These are phyloP conservation scores for Bipolaris cookei DNA, from an alignment of 2,329 filamentous ascomycete genomes.

Conservation along the genomic window DNA sequence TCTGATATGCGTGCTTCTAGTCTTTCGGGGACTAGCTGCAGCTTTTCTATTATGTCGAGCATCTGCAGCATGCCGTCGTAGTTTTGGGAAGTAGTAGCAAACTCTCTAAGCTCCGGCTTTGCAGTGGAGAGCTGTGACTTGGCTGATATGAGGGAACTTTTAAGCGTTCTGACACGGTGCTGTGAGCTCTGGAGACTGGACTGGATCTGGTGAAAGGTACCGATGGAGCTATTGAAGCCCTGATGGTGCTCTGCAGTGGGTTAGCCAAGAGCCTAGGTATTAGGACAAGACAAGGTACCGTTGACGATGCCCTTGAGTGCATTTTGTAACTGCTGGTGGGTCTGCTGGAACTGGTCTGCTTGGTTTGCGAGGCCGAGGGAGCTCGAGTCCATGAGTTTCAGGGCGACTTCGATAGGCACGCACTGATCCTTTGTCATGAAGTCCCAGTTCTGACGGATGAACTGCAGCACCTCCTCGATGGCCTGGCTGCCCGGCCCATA, in stretches of 20 bases:
- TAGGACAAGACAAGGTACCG: conserved; percentile 42
- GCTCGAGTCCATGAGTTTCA: conserved; percentile 92
- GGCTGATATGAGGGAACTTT: conserved; percentile 79
- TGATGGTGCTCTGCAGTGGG: conserved; percentile 80
- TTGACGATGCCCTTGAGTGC: conserved; percentile 95
- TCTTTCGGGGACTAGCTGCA: conserved; percentile 88
- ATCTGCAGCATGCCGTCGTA: conserved; percentile 90
- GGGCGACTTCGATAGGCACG: conserved; percentile 89
- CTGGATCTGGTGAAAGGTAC: conserved; percentile 98
- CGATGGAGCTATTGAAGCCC: conserved; percentile 98
- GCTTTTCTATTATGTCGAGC: conserved; percentile 82
- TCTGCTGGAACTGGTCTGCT: conserved; percentile 81
- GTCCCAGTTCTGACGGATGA: conserved; percentile 88
- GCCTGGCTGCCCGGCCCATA: conserved; percentile 51
- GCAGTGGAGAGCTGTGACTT: conserved; percentile 83
- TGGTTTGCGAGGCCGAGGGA: conserved; percentile 91
- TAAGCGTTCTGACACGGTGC: conserved; percentile 79
- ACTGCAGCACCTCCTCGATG: conserved; percentile 70
- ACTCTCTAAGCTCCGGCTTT: conserved; percentile 87
- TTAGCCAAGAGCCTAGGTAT: background rate
- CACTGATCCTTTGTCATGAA: conserved; percentile 89
- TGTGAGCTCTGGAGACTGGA: conserved; percentile 89
- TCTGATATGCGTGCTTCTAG: conserved; percentile 94
- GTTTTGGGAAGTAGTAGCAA: conserved; percentile 84
- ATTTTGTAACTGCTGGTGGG: conserved; percentile 86